Conservation (phyloP, 148 eudicot species). For the Oxyria digyna region DNA sequence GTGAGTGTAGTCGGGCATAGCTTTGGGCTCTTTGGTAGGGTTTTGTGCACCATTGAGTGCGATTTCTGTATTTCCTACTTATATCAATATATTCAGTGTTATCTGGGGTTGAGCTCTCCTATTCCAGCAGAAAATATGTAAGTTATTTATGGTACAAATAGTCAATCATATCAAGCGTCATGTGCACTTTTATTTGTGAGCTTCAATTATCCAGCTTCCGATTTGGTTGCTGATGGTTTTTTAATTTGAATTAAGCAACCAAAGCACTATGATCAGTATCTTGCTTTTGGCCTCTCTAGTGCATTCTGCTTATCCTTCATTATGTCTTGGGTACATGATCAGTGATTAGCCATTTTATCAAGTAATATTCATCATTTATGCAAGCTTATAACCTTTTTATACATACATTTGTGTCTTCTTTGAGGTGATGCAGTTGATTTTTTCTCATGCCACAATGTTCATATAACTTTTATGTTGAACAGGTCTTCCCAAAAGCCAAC, state of each 20-base stretch:
- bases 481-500: constrained; percentile 81
- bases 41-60: too few species aligned
- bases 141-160: background rate
- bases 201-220: background rate
- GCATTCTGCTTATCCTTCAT: background rate
- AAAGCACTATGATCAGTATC: background rate
- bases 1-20: too few species aligned
- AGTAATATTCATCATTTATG: background rate
- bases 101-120: too few species aligned
- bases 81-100: too few species aligned
- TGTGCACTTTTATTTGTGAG: background rate
- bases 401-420: background rate
- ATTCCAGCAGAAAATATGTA: too few species aligned
- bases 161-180: background rate
- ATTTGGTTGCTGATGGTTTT: background rate
- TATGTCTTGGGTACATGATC: background rate
- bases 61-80: too few species aligned
- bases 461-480: constrained; percentile 12
- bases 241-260: background rate
- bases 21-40: too few species aligned
- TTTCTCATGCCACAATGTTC: background rate
- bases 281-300: background rate
- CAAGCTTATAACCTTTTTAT: background rate
- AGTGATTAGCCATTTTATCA: background rate
- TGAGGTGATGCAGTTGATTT: background rate